Base-by-base conservation (phyloP, 1,284 basidiomycete species). In the Fomitopsis schrenkii region DNA sequence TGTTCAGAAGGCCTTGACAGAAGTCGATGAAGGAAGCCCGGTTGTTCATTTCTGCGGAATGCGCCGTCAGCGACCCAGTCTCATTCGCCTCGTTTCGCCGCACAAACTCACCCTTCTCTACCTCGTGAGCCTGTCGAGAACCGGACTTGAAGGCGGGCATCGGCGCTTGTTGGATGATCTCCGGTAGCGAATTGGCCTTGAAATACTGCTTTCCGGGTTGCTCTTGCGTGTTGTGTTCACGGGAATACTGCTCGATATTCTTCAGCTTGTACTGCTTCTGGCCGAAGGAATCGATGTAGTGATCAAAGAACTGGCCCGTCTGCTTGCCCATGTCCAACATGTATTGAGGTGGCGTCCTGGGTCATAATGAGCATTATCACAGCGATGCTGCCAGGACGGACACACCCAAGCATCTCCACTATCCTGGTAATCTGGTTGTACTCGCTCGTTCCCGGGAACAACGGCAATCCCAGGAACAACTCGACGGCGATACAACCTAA, bases 161-260 rank as follows among this genome's bases (percentile, higher is more conserved):
- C 22, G 96, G 95, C 60, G 97, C 96, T 60, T 92, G 93, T 75
- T 95, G 95, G 75, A 99, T 92, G 70, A 99, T 97, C 63, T 99
- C 97, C 5, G 93, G 94, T 55, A 99, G 77, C 22, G 94, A 91
- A 17, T 88, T 94, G 28, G 95, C 94, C 74, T 95, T 95, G 82
- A 99, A 99, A 76, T 99, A 99, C 75, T 98, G 95, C 75, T 99
- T 98, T 68, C 94, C 95, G 0, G 96, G 95, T 73, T 97, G 95
- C 74, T 99, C 97, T 67, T 95, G 91, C 9, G 92, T 91, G 64
- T 93, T 93, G 76, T 97, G 95, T 75, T 99, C 97, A 54, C 90
- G 85, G 7, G 94, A 93, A 73, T 98, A 99, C 75, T 98, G 95
- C 64, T 98, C 96, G 66, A 98, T 79, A 58, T 86, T 86, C 80